These are phyloP conservation scores for Cenococcum geophilum DNA, from an alignment of 495 filamentous ascomycete species.

Conservation along the genomic window DNA sequence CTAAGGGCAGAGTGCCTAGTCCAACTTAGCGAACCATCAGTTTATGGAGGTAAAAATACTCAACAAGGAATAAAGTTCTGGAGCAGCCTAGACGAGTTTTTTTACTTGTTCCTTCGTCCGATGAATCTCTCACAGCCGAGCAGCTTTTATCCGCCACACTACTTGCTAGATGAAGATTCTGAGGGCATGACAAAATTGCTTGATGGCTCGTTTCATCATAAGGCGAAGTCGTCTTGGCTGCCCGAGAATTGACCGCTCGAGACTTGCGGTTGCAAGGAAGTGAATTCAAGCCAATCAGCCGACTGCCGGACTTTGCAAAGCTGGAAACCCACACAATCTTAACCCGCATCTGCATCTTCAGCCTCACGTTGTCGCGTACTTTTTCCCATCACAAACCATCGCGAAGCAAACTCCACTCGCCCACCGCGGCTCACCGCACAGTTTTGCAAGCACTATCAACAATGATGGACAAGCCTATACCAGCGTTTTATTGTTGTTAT, in stretches of 20 bases:
- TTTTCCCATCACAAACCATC: background rate
- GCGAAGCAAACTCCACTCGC: no score
- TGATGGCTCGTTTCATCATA: constrained; percentile 3
- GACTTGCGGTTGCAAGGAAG: constrained; percentile 1
- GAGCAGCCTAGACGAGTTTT: background rate
- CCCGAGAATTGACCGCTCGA: background rate
- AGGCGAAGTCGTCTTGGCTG: background rate
- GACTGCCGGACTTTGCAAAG: background rate
- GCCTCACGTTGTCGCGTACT: background rate
- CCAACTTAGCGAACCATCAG: background rate
- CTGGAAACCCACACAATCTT: no score
- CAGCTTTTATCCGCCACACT: no score
- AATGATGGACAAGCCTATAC: constrained; percentile 48
- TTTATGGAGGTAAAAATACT: background rate
- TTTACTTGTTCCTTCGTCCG: no score
- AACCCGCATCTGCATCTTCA: background rate
- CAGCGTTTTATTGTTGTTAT: constrained; percentile 75
- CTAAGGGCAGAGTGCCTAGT: background rate
- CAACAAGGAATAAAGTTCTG: background rate
- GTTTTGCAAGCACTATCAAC: background rate
- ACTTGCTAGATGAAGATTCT: background rate
- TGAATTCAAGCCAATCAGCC: background rate
- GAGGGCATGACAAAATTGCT: background rate
- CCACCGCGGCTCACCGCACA: no score
- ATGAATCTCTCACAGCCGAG: no score